Base-by-base conservation (phyloP, 2,329 filamentous ascomycete species). In the Pseudohalonectria lignicola region DNA sequence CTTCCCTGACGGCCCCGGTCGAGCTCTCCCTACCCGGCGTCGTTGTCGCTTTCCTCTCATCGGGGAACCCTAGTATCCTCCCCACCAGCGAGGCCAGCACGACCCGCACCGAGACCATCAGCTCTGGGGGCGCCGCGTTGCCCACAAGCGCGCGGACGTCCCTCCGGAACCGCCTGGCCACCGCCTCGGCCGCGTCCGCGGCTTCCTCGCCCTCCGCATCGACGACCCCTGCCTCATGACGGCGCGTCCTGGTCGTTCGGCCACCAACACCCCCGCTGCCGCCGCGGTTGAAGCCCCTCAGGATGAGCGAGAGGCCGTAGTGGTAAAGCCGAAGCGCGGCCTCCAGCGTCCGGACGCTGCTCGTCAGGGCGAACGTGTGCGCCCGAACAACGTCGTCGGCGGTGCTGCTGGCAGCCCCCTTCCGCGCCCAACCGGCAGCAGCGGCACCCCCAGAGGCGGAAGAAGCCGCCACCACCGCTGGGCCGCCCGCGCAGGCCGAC, bases 91-190 rank as follows among this genome's bases (percentile, higher is more conserved):
- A 62, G 11, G 61, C 61, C 33, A 85, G 50, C 28, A 80, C 69
- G 31, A 57, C 61, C 31, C 64, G 66, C 18, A 85, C 53, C 2
- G 76, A 71, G 34, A 60, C 58, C 26, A 68, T 63, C 35, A 82
- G 60, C 4, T 66, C 61, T 28, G 61, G 60, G 3, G 69, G 71
- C 41, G 76, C 64, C 9, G 77, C 78, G 52, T 81, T 80, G 32
- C 73, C 70, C 44, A 84, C 69, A 17, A 82, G 64, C 17, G 78
- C 75, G 48, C 81, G 70, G 10, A 84, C 55, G 44, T 84, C 78
- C 35, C 69, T 61, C 13, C 62, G 64, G 49, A 85, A 82, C 40
- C 51, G 51, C 4, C 43, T 34, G 12, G 49, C 44, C 5, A 69
- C 71, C 37, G 51, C 52, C 7, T 66, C 56, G 29, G 61, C 61